Percentiles rank a stretch among this genome's conserved stretches.
Evolutionary conservation across 371 early-diverging fungal species (phyloP).

Genomic region (Syncephalastrum racemosum): DNA sequence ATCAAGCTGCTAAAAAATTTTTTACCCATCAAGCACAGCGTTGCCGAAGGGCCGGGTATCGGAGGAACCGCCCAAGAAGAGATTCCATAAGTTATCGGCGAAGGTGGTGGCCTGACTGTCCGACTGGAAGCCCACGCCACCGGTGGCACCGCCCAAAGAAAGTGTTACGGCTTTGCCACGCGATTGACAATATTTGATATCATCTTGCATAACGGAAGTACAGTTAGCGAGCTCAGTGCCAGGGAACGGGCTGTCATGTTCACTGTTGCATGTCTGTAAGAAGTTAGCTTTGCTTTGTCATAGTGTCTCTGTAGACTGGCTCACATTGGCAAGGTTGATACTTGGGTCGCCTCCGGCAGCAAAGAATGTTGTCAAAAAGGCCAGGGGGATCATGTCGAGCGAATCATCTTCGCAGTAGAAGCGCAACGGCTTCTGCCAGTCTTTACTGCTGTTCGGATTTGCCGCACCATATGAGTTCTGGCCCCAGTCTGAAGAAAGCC

Average conservation of each 20-base stretch:
- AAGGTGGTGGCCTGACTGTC: slow-evolving; percentile 41
- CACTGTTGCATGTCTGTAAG: slow-evolving; percentile 28
- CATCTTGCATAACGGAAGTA: slow-evolving; percentile 37
- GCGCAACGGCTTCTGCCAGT: slow-evolving; percentile 52
- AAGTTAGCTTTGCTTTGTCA: not conserved
- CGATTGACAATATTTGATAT: slow-evolving; percentile 56
- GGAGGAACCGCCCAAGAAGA: slow-evolving; percentile 56
- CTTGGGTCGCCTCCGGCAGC: slow-evolving; percentile 41
- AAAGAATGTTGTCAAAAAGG: slow-evolving; percentile 69
- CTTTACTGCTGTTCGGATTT: slow-evolving; percentile 23
- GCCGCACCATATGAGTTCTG: slow-evolving; percentile 54
- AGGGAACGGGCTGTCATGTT: slow-evolving; percentile 50
- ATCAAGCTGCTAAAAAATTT: slow-evolving; percentile 1
- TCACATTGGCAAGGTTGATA: slow-evolving; percentile 65
- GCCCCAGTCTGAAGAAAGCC: slow-evolving; percentile 41
- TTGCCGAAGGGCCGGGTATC: slow-evolving; percentile 57
- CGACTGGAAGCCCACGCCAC: slow-evolving; percentile 48
- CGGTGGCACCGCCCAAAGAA: slow-evolving; percentile 61
- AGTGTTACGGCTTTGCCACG: slow-evolving; percentile 55
- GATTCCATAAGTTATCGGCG: slow-evolving; percentile 59
- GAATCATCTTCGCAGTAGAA: slow-evolving; percentile 63
- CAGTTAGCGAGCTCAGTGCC: slow-evolving; percentile 54
- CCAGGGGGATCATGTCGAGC: slow-evolving; percentile 62
- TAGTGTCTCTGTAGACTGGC: not conserved
- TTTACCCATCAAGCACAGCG: slow-evolving; percentile 57